phyloP scores from a whole-genome alignment of 2,329 filamentous ascomycete genomes.

The Cladosporium sphaerospermum region DNA sequence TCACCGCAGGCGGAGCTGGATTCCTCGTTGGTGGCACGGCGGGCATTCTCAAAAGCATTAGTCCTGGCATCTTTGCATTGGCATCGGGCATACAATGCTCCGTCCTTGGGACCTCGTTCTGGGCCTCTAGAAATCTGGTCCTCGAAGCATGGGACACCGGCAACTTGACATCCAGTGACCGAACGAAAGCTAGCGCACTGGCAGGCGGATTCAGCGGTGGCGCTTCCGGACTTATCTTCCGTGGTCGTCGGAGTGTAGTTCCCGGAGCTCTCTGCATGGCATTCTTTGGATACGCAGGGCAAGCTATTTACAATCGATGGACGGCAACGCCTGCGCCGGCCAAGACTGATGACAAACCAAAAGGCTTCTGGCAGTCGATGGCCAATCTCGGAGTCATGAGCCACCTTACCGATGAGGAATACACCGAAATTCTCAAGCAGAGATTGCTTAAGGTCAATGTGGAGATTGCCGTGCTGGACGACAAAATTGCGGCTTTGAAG shows the following conservation, averaged over 20 bases:
- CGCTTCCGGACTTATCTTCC: slow-evolving; percentile 49
- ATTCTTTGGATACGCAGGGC: slow-evolving; percentile 51
- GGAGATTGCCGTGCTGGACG: slow-evolving; percentile 72
- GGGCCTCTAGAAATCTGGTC: slow-evolving; percentile 49
- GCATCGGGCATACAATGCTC: slow-evolving; percentile 76
- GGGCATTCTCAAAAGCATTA: slow-evolving; percentile 56
- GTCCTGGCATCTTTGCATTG: slow-evolving; percentile 62
- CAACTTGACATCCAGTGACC: slow-evolving; percentile 41
- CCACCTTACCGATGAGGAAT: slow-evolving; percentile 65
- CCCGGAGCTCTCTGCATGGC: slow-evolving; percentile 56
- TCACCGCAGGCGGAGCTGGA: slow-evolving; percentile 53
- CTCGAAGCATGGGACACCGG: slow-evolving; percentile 29
- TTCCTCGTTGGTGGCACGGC: slow-evolving; percentile 47
- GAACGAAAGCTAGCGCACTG: slow-evolving; percentile 60
- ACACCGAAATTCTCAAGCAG: slow-evolving; percentile 62
- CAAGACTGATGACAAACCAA: slow-evolving; percentile 32
- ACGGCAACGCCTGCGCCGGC: slow-evolving; percentile 27
- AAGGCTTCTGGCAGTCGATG: slow-evolving; percentile 42
- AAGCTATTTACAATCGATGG: slow-evolving; percentile 49
- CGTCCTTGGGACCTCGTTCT: slow-evolving; percentile 68
- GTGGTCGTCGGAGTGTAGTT: slow-evolving; percentile 50
- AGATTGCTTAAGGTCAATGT: slow-evolving; percentile 66
- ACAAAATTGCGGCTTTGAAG: slow-evolving; percentile 56
- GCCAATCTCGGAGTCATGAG: slow-evolving; percentile 57
- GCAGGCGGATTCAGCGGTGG: slow-evolving; percentile 62